A percentile compares a stretch with the other conserved stretches of the same genome.
These are phyloP conservation scores for Fusarium albidum DNA, from an alignment of 2,329 filamentous ascomycete species.

Conservation along the genomic window DNA sequence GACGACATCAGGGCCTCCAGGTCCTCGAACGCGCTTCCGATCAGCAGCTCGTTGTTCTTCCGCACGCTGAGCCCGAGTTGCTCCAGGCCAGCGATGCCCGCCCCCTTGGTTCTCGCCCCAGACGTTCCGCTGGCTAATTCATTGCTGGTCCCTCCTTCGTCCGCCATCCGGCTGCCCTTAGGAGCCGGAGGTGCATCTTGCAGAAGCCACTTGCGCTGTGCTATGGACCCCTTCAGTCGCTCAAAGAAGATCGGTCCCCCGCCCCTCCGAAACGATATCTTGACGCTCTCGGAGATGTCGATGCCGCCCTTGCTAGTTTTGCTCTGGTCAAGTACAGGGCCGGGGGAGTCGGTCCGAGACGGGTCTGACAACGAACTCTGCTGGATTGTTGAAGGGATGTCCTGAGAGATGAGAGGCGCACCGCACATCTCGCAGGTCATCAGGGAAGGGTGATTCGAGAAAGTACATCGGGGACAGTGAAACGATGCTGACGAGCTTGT, in stretches of 20 bases:
- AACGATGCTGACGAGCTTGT: slow-evolving; percentile 51
- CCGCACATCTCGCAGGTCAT: slow-evolving; percentile 91
- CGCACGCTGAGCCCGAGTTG: slow-evolving; percentile 83
- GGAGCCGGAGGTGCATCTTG: slow-evolving; percentile 90
- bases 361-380: slow-evolving; percentile 48
- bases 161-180: slow-evolving; percentile 56
- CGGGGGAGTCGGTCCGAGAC: slow-evolving; percentile 76
- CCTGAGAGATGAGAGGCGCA: slow-evolving; percentile 71
- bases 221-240: slow-evolving; percentile 83
- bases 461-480: slow-evolving; percentile 88
- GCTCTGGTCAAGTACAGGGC: slow-evolving; percentile 66
- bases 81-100: slow-evolving; percentile 92
- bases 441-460: slow-evolving; percentile 89
- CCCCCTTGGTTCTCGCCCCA: slow-evolving; percentile 62
- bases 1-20: slow-evolving; percentile 97
- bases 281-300: slow-evolving; percentile 79
- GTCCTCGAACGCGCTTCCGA: slow-evolving; percentile 94
- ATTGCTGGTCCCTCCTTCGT: slow-evolving; percentile 45
- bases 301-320: slow-evolving; percentile 44
- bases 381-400: slow-evolving; percentile 45
- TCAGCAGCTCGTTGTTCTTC: slow-evolving; percentile 92
- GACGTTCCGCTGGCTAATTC: slow-evolving; percentile 36
- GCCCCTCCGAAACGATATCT: slow-evolving; percentile 88
- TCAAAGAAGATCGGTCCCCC: slow-evolving; percentile 93
- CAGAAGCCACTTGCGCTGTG: slow-evolving; percentile 95